Evolutionary conservation across 352 stramenopile species (phyloP), one percentile per base, ranked within the genome.

Genomic region (Phytophthora podocarpi): DNA sequence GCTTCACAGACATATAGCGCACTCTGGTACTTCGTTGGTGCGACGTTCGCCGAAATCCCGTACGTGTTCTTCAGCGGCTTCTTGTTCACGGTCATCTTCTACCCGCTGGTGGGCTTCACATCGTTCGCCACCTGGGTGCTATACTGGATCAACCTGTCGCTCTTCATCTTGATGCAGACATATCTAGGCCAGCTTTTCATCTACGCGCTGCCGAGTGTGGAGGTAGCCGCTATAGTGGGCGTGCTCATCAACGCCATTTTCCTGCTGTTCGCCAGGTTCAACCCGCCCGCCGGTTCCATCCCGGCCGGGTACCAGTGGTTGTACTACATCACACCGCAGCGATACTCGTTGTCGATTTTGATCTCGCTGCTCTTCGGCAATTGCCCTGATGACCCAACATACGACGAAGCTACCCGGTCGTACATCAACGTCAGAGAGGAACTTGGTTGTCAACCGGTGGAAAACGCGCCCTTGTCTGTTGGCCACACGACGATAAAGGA

Each of bases 1-100:
- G 67, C 76, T 15, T 79, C 85, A 3, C 55, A 89, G 34, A 96
- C 93, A 59, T 98, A 97, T 55, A 71, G 76, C 40, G 39, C 76
- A 13, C 50, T 67, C 11, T 74, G 82, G 40, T 90, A 97, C 50
- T 73, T 73, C 18, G 23, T 93, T 4, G 76, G 81, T 1, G 84
- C 78, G 20, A 90, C 77, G 8, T 10, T 97, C 12, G 68, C 74
- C 1, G 91, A 98, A 68, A 64, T 64, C 30, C 56, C 56, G 27
- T 64, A 52, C 46, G 30, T 58, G 1, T 65, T 65, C 56, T 32
- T 41, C 32, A 45, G 58, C 13, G 47, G 58, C 16, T 49, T 66
- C 15, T 2, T 66, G 5, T 66, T 66, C 40, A 39, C 49, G 2
- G 28, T 55, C 11, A 10, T 37, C 23, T 60, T 66, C 26, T 66